A percentile compares a stretch with the other conserved stretches of the same genome.
phyloP scores from a whole-genome alignment of 202 grass and related monocot species.

The Dendrocalamus latiflorus region DNA sequence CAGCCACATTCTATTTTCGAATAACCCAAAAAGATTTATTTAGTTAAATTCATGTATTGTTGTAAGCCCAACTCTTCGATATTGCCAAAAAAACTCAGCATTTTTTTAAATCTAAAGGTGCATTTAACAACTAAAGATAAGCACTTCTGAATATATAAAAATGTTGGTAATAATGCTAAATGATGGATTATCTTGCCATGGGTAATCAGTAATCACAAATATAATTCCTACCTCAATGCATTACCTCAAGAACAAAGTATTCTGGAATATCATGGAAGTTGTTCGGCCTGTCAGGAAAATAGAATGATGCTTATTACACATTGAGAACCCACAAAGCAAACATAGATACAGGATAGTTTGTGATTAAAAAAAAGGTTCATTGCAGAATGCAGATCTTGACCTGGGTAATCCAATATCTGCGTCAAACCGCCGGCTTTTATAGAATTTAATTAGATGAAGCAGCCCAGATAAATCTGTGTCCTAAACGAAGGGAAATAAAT shows the following conservation, averaged over 20 bases:
- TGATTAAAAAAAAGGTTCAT: conserved; percentile 4
- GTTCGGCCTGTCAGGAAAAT: conserved; percentile 73
- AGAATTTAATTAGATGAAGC: conserved; percentile 89
- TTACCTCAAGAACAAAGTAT: conserved; percentile 99
- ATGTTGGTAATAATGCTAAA: too few relatives aligned
- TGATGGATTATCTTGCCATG: too few relatives aligned
- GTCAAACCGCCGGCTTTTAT: conserved; percentile 88
- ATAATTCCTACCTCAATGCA: conserved; percentile 98
- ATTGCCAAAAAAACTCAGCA: too few relatives aligned
- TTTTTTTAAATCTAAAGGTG: too few relatives aligned
- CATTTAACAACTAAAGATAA: too few relatives aligned
- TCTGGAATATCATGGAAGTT: conserved; percentile 88
- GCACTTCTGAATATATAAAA: too few relatives aligned
- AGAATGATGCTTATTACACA: conserved; percentile 27
- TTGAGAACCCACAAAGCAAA: conserved; percentile 16
- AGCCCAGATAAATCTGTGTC: conserved; percentile 82
- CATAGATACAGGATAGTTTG: not conserved
- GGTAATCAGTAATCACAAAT: conserved; percentile 43
- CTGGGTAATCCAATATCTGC: conserved; percentile 95
- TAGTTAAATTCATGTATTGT: too few relatives aligned
- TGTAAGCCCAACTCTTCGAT: too few relatives aligned
- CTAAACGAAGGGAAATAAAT: conserved; percentile 46
- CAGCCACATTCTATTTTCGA: too few relatives aligned
- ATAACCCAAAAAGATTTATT: too few relatives aligned
- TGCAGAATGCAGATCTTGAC: conserved; percentile 47